Percentiles rank a stretch among this genome's conserved stretches.
phyloP scores from a whole-genome alignment of 305 asterid genomes.

The Rubia occidens region DNA sequence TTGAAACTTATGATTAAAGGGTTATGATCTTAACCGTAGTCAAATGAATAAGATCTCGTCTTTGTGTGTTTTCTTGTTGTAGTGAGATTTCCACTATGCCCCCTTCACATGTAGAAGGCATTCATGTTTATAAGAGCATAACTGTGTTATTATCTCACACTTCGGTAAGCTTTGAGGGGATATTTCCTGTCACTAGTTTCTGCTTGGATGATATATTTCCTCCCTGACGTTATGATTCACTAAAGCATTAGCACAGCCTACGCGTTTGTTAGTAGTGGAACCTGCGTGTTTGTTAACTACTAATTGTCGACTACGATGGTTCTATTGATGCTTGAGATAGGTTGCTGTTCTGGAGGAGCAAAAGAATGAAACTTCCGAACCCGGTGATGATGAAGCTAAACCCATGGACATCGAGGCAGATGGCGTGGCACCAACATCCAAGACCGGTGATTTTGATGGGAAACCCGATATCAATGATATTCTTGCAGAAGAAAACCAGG shows the following conservation, averaged over 20 bases:
- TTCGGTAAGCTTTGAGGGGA: neutral
- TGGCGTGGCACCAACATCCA: constrained; percentile 36
- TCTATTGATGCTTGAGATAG: constrained; percentile 31
- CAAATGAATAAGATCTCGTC: neutral
- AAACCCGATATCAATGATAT: constrained; percentile 89
- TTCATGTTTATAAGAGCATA: neutral
- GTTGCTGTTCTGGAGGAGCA: constrained; percentile 59
- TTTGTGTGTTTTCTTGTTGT: neutral
- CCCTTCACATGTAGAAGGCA: neutral
- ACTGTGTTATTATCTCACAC: neutral
- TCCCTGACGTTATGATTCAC: neutral
- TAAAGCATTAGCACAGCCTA: neutral
- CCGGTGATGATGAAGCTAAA: constrained; percentile 58
- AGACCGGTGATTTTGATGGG: constrained; percentile 42
- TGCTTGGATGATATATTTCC: neutral
- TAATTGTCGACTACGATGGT: constrained; percentile 3
- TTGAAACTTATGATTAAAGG: neutral
- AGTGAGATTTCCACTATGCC: neutral
- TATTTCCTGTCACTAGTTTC: neutral
- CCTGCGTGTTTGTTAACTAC: constrained; percentile 4
- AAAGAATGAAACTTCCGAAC: constrained; percentile 55
- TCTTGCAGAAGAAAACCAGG: constrained; percentile 66
- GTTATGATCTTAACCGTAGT: neutral
- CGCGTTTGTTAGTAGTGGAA: neutral
- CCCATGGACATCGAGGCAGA: constrained; percentile 38